Conservation (phyloP, 1,284 basidiomycete species). For the Sporisorium exsertum region DNA sequence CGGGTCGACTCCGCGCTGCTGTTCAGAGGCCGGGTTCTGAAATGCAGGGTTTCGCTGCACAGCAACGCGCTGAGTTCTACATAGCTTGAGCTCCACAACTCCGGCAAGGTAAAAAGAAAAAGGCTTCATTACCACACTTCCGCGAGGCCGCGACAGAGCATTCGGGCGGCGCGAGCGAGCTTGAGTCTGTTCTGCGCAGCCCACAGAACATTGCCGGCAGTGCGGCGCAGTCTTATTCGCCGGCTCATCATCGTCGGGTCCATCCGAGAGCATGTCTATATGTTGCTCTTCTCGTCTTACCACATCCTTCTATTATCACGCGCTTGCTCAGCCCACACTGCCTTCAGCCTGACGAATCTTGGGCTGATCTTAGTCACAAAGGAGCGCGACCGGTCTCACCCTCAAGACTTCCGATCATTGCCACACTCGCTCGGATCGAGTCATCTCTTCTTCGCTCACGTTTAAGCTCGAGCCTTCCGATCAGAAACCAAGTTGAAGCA, state of each 20-base stretch:
- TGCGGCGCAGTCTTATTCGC: background rate
- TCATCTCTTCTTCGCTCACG: background rate
- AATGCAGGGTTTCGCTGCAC: slow-evolving; percentile 16
- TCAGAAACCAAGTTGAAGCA: background rate
- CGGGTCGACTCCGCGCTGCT: background rate
- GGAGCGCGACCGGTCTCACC: background rate
- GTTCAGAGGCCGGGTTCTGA: background rate
- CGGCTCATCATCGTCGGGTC: background rate
- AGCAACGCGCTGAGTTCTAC: background rate
- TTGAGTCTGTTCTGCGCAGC: background rate
- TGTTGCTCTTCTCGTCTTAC: background rate
- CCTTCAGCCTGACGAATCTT: background rate
- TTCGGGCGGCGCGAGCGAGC: slow-evolving; percentile 2
- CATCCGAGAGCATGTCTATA: slow-evolving; percentile 1
- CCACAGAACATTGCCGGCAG: background rate
- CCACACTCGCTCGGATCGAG: background rate
- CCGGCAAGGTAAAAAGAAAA: background rate
- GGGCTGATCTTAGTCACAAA: background rate
- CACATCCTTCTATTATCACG: background rate
- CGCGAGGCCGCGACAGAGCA: background rate
- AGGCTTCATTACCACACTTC: background rate
- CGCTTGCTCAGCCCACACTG: too few relatives aligned
- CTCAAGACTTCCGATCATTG: background rate
- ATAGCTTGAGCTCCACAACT: background rate
- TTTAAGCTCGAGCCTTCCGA: background rate